Percentiles rank a stretch among this genome's conserved stretches.
These are phyloP conservation scores for Rhinocladiella mackenziei DNA, from an alignment of 2,329 filamentous ascomycete genomes.

Conservation along the genomic window DNA sequence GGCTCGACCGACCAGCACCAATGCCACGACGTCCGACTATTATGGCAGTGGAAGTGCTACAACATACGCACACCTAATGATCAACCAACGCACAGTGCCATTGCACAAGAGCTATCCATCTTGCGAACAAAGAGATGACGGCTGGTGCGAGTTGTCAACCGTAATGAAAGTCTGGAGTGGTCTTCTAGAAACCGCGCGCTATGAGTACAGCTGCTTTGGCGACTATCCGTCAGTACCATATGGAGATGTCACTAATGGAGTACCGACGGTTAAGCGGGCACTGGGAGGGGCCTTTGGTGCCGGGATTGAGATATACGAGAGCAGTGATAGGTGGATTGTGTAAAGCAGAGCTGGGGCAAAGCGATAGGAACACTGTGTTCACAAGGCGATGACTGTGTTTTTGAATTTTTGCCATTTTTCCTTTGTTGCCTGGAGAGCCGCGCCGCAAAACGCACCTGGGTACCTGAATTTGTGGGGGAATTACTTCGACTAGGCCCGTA, in stretches of 20 bases:
- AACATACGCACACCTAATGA: slow-evolving; percentile 67
- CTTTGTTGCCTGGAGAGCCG: too few species aligned
- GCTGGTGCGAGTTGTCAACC: slow-evolving; percentile 70
- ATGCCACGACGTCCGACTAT: slow-evolving; percentile 30
- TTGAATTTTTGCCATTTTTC: too few species aligned
- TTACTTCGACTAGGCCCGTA: too few species aligned
- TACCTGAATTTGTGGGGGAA: too few species aligned
- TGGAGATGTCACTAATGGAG: slow-evolving; percentile 31
- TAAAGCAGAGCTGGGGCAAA: too few species aligned
- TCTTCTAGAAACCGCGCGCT: slow-evolving; percentile 57
- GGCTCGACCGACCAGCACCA: slow-evolving; percentile 42
- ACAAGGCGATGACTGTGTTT: too few species aligned
- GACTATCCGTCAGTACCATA: slow-evolving; percentile 30
- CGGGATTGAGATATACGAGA: too few species aligned
- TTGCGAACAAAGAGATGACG: slow-evolving; percentile 64
- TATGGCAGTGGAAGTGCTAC: slow-evolving; percentile 56
- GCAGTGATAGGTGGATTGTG: too few species aligned
- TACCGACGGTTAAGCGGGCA: slow-evolving; percentile 23
- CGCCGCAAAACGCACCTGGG: too few species aligned
- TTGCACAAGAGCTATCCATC: slow-evolving; percentile 62
- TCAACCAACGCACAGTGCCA: slow-evolving; percentile 70
- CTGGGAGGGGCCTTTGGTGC: too few species aligned
- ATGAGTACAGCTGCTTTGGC: slow-evolving; percentile 64
- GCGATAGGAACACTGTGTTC: too few species aligned
- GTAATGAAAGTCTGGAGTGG: slow-evolving; percentile 61